These are phyloP conservation scores for Ascomycota sp. DNA, from an alignment of 2,329 filamentous ascomycete species.

Conservation along the genomic window DNA sequence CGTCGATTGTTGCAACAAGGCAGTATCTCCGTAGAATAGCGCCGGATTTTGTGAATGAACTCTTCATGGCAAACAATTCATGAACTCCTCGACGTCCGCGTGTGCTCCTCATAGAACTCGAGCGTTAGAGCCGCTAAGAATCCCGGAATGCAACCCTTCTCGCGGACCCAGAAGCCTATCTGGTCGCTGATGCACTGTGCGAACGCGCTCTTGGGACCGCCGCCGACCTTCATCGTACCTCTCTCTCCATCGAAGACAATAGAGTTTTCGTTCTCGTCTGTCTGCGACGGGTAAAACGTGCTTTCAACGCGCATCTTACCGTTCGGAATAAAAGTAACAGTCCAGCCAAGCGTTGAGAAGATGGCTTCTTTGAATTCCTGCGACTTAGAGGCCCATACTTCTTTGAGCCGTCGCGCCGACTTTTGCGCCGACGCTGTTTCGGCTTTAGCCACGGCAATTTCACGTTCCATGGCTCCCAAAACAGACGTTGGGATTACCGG, in stretches of 20 bases:
- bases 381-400: slow-evolving; percentile 81
- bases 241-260: slow-evolving; percentile 82
- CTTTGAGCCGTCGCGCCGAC: slow-evolving; percentile 64
- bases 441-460: slow-evolving; percentile 50
- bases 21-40: too few relatives aligned
- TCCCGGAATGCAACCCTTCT: slow-evolving; percentile 80
- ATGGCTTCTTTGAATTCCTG: slow-evolving; percentile 92
- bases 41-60: too few relatives aligned
- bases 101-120: slow-evolving; percentile 69
- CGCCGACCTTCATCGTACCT: slow-evolving; percentile 94
- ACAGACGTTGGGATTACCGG: slow-evolving; percentile 57
- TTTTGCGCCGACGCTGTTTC: slow-evolving; percentile 61
- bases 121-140: slow-evolving; percentile 80
- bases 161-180: slow-evolving; percentile 91
- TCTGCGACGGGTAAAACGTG: slow-evolving; percentile 55
- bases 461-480: slow-evolving; percentile 53
- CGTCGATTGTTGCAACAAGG: too few relatives aligned
- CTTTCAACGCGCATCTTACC: slow-evolving; percentile 83
- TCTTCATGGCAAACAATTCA: neutral
- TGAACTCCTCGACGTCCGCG: slow-evolving; percentile 1
- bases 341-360: slow-evolving; percentile 80
- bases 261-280: slow-evolving; percentile 49
- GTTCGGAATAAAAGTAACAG: slow-evolving; percentile 89
- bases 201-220: slow-evolving; percentile 72
- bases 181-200: slow-evolving; percentile 66